Percentiles rank a stretch among this genome's conserved stretches.
Evolutionary conservation across 306 rosid genomes (phyloP).

Genomic region (Medicago truncatula): MtrunA17r5.0-ANR NC_053048.1:5149501-5150000

Average conservation of each 20-base stretch:
- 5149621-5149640: background rate
- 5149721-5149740: background rate
- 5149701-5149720: background rate
- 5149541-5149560: background rate
- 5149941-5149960: constrained; percentile 16
- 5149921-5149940: constrained; percentile 34
- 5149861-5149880: background rate
- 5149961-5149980: constrained; percentile 41
- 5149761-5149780: background rate
- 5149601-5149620: background rate
- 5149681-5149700: background rate
- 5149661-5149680: background rate
- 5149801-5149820: too few relatives aligned
- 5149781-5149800: background rate
- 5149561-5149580: background rate
- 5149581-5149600: background rate
- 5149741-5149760: background rate
- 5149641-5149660: background rate
- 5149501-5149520: background rate
- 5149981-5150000: constrained; percentile 6
- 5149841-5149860: background rate
- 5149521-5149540: background rate
- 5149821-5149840: background rate
- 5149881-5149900: too few relatives aligned
- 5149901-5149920: background rate